Evolutionary conservation across 2,329 filamentous ascomycete species (phyloP).

Genomic region (Ophiocordyceps camponoti-rufipedis): DNA sequence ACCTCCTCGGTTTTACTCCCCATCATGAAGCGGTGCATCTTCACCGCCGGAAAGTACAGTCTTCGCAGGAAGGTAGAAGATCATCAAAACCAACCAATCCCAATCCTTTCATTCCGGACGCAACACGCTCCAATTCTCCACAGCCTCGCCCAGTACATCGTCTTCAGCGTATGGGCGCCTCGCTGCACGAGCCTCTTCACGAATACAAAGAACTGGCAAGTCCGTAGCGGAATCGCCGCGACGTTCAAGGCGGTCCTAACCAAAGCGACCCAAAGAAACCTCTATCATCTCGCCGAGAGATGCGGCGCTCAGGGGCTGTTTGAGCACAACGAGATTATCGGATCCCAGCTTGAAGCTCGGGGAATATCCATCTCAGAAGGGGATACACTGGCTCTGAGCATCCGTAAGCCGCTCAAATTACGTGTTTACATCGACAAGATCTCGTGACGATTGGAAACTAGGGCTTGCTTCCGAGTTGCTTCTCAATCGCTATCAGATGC

Average conservation of each 20-base stretch:
- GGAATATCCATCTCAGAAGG: background rate
- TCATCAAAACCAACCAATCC: background rate
- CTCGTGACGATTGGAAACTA: background rate
- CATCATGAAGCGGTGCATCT: background rate
- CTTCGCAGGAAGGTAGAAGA: background rate
- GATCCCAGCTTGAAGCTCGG: background rate
- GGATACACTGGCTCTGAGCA: background rate
- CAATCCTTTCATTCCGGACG: background rate
- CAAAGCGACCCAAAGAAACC: background rate
- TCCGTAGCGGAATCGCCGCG: background rate
- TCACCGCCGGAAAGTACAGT: background rate
- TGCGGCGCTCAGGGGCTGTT: background rate
- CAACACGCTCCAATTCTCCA: background rate
- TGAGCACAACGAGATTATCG: background rate
- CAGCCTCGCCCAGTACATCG: background rate
- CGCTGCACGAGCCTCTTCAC: background rate
- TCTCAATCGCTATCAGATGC: background rate
- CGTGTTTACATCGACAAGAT: background rate
- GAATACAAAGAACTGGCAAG: background rate
- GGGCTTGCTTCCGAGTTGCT: background rate
- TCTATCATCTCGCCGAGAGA: background rate
- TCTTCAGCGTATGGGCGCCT: background rate
- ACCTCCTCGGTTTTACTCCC: background rate
- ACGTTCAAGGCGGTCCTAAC: background rate
- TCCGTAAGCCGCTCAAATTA: background rate